Evolutionary conservation across 208 protist genomes (phyloP).

Genomic region (Willaertia magna): DNA sequence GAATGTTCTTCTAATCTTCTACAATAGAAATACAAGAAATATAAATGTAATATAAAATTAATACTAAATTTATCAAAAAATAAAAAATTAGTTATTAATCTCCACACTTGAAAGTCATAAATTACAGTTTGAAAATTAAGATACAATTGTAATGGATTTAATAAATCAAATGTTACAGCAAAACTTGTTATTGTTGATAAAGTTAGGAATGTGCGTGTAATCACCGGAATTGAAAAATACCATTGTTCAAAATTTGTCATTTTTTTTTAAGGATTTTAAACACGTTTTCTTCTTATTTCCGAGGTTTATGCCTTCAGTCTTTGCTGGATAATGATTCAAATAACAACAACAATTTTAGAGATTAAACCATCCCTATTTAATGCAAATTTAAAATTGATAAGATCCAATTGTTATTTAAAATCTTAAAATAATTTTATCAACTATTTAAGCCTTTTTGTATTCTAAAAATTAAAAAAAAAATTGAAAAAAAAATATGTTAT

Average conservation of each 20-base stretch:
- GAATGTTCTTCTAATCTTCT: slow-evolving; percentile 33
- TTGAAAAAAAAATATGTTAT: no score
- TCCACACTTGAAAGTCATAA: slow-evolving; percentile 34
- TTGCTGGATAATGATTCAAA: no score
- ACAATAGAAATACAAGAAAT: slow-evolving; percentile 46
- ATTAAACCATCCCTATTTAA: no score
- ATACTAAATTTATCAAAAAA: slow-evolving; percentile 62
- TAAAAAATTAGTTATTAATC: slow-evolving; percentile 64
- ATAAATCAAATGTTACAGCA: background rate
- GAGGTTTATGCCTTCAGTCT: no score
- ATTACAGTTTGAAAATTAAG: background rate
- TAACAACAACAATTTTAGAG: no score
- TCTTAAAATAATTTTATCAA: no score
- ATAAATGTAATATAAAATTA: slow-evolving; percentile 73
- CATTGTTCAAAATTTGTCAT: background rate
- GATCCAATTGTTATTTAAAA: no score
- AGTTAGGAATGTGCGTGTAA: background rate
- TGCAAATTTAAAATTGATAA: no score
- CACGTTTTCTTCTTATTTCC: no score
- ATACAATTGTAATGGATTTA: background rate
- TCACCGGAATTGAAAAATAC: background rate
- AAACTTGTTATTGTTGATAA: background rate
- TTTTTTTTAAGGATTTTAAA: no score
- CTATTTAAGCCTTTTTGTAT: no score
- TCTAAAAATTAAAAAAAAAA: no score